Evolutionary conservation across 1,284 basidiomycete species (phyloP), one percentile per base, ranked within the genome.

Genomic region (Ceratobasidium theobromae): DNA sequence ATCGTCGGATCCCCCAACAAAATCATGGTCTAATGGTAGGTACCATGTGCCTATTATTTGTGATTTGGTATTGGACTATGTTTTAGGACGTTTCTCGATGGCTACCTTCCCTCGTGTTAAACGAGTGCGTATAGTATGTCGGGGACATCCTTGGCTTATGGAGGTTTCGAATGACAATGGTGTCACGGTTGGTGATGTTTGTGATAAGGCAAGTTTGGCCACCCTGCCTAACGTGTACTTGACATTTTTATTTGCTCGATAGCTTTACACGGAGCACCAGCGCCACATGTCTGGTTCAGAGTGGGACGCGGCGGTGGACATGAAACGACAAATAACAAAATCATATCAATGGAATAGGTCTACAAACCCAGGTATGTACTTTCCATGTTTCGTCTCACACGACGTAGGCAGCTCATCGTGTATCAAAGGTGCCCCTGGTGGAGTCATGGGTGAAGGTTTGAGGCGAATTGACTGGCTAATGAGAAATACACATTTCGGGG

Each of bases 341-440:
- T 52, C 69, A n/a, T 70, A 70, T 53, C 64, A 67, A 48, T 70
- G 69, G 69, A 70, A 70, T 65, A 33, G 69, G 40, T 62, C 54
- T 6, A 70, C 69, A 16, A 65, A 66, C n/a, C 58, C 58, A 43
- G 58, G 58, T 64, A 23, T 21, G 58, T 38, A 14, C 14, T 52
- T 16, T 52, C 11, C 3, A 1, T 12, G n/a, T n/a, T 18, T 51
- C 14, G 30, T 28, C 21, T 58, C 14, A 46, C 16, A 30, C 28
- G 23, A 21, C 18, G 8, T 14, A 9, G 27, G 27, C 14, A 11
- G 8, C 16, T 48, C 4, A 21, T 40, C 9, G 30, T 38, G 32
- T 43, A 5, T 5, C 27, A 48, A 52, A 53, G 65, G 68, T 53
- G 69, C 69, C 9, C 69, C 69, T 14, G 69, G 69, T 9, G 69